A percentile compares a stretch with the other conserved stretches of the same genome.
Conservation (phyloP, 1,139 yeast genomes). For the Yamadazyma friedrichii region DNA sequence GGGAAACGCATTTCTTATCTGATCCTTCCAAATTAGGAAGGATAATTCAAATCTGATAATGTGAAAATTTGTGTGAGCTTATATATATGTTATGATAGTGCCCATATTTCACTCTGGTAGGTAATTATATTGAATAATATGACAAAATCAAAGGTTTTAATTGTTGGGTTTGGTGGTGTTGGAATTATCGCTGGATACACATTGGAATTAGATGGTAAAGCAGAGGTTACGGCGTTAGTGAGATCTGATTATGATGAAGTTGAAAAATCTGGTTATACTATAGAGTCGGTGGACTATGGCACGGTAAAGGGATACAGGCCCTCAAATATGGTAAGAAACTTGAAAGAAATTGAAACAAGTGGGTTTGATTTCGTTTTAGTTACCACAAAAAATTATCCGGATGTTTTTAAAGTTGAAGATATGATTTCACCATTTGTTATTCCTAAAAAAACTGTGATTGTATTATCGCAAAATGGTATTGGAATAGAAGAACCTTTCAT, state of each 20-base stretch:
- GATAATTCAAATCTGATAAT: no score
- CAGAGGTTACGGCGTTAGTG: conserved; percentile 43
- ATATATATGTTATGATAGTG: no score
- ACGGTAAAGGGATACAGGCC: conserved; percentile 50
- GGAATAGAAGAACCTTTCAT: conserved; percentile 63
- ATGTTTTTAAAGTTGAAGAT: conserved; percentile 10
- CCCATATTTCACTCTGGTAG: no score
- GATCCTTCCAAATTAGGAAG: no score
- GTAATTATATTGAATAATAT: no score
- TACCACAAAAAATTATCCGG: conserved; percentile 51
- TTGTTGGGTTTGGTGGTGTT: conserved; percentile 54
- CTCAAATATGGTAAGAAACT: conserved; percentile 35
- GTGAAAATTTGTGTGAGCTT: no score
- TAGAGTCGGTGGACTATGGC: conserved; percentile 65
- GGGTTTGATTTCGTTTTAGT: conserved; percentile 67
- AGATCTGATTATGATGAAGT: conserved; percentile 66
- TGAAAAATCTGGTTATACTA: conserved; percentile 51
- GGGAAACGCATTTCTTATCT: no score
- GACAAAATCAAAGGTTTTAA: conserved; percentile 23
- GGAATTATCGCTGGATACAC: conserved; percentile 69
- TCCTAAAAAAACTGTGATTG: conserved; percentile 48
- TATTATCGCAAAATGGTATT: conserved; percentile 71
- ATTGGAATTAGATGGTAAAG: conserved; percentile 36
- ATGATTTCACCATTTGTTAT: conserved; percentile 15
- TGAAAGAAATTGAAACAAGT: conserved; percentile 40